A percentile compares a stretch with the other conserved stretches of the same genome.
phyloP scores from a whole-genome alignment of 2,329 filamentous ascomycete genomes.

The Stemphylium lycopersici region DNA sequence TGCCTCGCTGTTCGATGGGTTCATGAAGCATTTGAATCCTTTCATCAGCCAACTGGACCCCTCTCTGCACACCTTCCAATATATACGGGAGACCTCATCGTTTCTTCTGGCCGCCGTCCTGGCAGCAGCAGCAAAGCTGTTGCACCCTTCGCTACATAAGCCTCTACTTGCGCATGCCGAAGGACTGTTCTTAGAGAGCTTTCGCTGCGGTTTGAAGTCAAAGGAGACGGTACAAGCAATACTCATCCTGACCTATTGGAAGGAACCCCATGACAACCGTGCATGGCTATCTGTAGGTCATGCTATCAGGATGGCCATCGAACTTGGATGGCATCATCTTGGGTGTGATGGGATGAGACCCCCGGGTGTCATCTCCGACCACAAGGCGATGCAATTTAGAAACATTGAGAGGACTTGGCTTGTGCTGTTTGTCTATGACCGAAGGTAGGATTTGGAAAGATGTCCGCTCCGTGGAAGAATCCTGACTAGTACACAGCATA shows the following conservation, averaged over 20 bases:
- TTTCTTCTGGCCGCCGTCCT: neutral
- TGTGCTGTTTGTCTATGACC: no score
- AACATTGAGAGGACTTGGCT: no score
- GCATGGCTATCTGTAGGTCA: slow-evolving; percentile 12
- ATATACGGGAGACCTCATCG: neutral
- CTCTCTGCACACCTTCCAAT: neutral
- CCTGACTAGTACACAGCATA: no score
- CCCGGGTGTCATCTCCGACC: neutral
- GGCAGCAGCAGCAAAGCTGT: slow-evolving; percentile 1
- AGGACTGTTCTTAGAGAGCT: no score
- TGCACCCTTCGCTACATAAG: neutral
- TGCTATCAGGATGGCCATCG: slow-evolving; percentile 14
- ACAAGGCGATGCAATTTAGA: no score
- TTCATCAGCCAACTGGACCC: slow-evolving; percentile 1
- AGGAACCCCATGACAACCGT: slow-evolving; percentile 9
- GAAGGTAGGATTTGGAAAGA: no score
- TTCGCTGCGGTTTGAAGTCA: no score
- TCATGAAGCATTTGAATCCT: neutral
- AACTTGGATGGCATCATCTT: slow-evolving; percentile 14
- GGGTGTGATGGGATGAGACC: slow-evolving; percentile 1
- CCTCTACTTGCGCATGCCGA: no score
- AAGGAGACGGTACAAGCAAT: slow-evolving; percentile 12
- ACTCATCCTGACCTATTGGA: slow-evolving; percentile 16
- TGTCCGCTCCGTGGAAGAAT: no score
- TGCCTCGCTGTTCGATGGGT: no score